Evolutionary conservation across 495 filamentous ascomycete genomes (phyloP).

Genomic region (Aspergillus haitiensis): DNA sequence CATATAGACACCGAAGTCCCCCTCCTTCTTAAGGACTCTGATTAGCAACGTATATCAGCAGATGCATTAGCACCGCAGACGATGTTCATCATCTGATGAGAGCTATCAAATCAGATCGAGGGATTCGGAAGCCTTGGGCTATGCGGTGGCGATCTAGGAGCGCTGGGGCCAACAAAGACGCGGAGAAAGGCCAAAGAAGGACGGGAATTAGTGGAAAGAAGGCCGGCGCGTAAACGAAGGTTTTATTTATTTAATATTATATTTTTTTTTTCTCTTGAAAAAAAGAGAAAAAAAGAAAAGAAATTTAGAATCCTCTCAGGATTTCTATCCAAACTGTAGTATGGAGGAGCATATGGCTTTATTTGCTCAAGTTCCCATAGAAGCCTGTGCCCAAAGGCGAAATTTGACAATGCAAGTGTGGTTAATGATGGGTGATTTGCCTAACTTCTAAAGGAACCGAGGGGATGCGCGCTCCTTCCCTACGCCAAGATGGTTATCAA

Average conservation of each 20-base stretch:
- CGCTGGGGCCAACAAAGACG: conserved; percentile 22
- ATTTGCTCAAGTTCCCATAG: conserved; percentile 1
- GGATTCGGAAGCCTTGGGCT: conserved; percentile 14
- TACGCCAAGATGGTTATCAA: conserved; percentile 24
- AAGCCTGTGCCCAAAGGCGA: neutral
- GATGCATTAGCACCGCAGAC: conserved; percentile 41
- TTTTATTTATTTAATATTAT: no score
- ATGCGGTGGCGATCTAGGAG: conserved; percentile 24
- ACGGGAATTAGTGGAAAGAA: neutral
- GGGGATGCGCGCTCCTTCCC: conserved; percentile 20
- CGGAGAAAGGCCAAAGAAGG: conserved; percentile 10
- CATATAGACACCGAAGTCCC: neutral
- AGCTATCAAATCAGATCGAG: conserved; percentile 26
- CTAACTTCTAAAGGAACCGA: conserved; percentile 9
- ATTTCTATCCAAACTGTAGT: neutral
- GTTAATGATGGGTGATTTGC: conserved; percentile 15
- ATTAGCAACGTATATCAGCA: conserved; percentile 17
- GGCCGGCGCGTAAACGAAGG: neutral
- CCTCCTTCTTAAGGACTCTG: conserved; percentile 5
- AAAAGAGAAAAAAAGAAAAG: no score
- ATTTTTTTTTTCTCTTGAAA: no score
- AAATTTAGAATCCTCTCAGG: neutral
- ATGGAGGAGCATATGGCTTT: neutral
- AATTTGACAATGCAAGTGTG: conserved; percentile 10
- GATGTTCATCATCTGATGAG: conserved; percentile 39